Base-by-base conservation (phyloP, 768 basidiomycete genomes). In the Trametes punicea region DNA sequence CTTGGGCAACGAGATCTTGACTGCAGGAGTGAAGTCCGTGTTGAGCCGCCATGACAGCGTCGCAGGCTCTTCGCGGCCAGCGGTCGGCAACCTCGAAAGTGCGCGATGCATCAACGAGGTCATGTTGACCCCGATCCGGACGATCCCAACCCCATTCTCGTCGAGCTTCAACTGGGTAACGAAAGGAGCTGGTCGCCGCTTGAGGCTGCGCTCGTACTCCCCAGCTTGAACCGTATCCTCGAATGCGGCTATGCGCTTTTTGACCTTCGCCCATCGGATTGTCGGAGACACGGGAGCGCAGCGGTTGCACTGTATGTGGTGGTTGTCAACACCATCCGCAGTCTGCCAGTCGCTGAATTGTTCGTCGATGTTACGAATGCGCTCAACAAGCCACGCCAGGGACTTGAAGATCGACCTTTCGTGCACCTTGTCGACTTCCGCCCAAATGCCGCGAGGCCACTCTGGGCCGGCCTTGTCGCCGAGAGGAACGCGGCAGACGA, bases 201-300 rank as follows among this genome's bases (percentile, higher is more conserved):
- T 98, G 54, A 98, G 76, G 20, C 87, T 80, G 49, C 90, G 84
- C 67, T 98, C 95, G 66, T 92, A 97, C 65, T 85, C 81, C 6
- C 93, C 93, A 39, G 95, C 94, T 66, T 96, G 83, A 10, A 84
- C 75, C 16, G 89, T 80, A 64, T 97, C 90, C 65, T 98, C 95
- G 29, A 93, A 74, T 0, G 92, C 84, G 20, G 81, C 69, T 16
- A 85, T 74, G 47, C 73, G 77, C 60, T 81, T 82, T 64, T 83
- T 85, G 6, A 73, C 71, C 60, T 79, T 82, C 10, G 77, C 75
- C 93, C 93, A 98, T 21, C 82, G 78, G 41, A 95, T 70, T n/a
- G 77, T 72, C 0, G 95, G 95, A 9, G 87, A 70, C 6, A 73
- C 75, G 2, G 95, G 95, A 2, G 93, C 89, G 69, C 95, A 97